These are phyloP conservation scores for Plicaturopsis crispa DNA, from an alignment of 768 basidiomycete genomes.

Conservation along the genomic window DNA sequence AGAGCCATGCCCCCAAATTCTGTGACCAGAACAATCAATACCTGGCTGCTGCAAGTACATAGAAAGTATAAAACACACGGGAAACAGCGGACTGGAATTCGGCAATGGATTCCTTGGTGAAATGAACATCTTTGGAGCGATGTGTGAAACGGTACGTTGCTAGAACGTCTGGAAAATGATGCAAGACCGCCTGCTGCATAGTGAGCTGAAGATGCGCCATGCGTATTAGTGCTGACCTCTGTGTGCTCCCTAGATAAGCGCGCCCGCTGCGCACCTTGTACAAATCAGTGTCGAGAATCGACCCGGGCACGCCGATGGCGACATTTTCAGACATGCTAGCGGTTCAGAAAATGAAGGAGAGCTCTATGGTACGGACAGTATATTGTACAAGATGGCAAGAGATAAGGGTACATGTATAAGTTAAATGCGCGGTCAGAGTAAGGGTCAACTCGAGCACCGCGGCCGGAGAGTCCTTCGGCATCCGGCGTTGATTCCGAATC, in stretches of 20 bases:
- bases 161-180: slow-evolving; percentile 65
- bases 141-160: slow-evolving; percentile 79
- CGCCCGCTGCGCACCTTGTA: slow-evolving; percentile 88
- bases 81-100: slow-evolving; percentile 46
- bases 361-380: too few relatives aligned
- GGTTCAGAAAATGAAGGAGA: too few relatives aligned
- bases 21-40: slow-evolving; percentile 30
- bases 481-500: too few relatives aligned
- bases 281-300: slow-evolving; percentile 87
- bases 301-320: slow-evolving; percentile 16
- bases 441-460: too few relatives aligned
- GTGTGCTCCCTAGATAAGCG: too few relatives aligned
- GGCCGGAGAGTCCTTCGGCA: too few relatives aligned
- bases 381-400: too few relatives aligned
- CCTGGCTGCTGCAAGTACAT: background rate
- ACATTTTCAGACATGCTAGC: too few relatives aligned
- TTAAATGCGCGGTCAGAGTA: too few relatives aligned
- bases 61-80: slow-evolving; percentile 29
- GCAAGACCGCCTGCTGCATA: slow-evolving; percentile 90
- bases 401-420: too few relatives aligned
- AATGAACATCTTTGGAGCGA: slow-evolving; percentile 55
- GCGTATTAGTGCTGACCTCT: too few relatives aligned
- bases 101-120: slow-evolving; percentile 60
- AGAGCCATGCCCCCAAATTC: slow-evolving; percentile 63
- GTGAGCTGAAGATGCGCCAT: slow-evolving; percentile 57